Base-by-base conservation (phyloP, 2,329 filamentous ascomycete genomes). In the Nothophaeocryptopus gaeumannii region DNA sequence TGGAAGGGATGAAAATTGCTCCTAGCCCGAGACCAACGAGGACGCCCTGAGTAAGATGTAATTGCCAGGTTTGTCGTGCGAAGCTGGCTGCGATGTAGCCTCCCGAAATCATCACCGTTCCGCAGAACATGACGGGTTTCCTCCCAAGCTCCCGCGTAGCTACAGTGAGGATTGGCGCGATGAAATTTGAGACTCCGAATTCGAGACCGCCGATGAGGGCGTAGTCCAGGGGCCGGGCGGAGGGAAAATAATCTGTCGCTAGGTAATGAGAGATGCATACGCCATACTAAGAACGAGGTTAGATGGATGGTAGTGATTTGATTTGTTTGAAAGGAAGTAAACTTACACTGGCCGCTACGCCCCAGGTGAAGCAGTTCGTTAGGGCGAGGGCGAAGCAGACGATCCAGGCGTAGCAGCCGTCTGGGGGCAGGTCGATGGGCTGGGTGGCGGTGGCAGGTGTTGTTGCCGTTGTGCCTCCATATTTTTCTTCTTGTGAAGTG, bases 241-340 rank as follows among this genome's bases (percentile, higher is more conserved):
- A 59, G 0, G 65, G 65, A 46, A 72, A 74, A 8, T 63, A 62
- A 12, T 66, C 44, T 20, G 67, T 58, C 5, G 59, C 47, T 5
- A 75, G 61, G 50, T 74, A 76, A 47, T 74, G 68, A 4, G 71
- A 68, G 0, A 76, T 67, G 50, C 74, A 75, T 11, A 76, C 68
- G 33, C 71, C 72, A 49, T 72, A 76, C 11, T 64, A 67, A n/a
- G n/a, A n/a, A n/a, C n/a, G n/a, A n/a, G n/a, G n/a, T n/a, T n/a
- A n/a, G n/a, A n/a, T n/a, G n/a, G n/a, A n/a, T n/a, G n/a, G n/a
- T n/a, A n/a, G n/a, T n/a, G n/a, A n/a, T n/a, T n/a, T n/a, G n/a
- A n/a, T n/a, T n/a, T n/a, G n/a, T n/a, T n/a, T n/a, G n/a, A n/a
- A n/a, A n/a, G n/a, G n/a, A n/a, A n/a, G n/a, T n/a, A n/a, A n/a